These are phyloP conservation scores for Myxozyma kluyveri DNA, from an alignment of 805 yeast genomes.

Conservation along the genomic window DNA sequence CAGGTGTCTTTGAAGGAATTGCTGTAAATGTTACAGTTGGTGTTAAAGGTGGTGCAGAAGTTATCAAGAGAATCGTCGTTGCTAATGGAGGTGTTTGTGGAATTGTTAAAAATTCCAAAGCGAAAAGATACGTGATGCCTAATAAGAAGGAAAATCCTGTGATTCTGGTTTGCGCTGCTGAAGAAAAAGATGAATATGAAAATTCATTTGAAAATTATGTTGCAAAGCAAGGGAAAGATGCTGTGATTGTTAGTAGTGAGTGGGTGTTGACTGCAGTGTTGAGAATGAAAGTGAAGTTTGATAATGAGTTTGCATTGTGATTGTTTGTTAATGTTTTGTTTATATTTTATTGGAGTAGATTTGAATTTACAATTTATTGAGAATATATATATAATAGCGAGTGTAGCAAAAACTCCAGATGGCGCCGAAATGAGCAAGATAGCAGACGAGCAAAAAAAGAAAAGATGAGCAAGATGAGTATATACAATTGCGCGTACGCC, in stretches of 20 bases:
- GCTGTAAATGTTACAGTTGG: conserved; percentile 55
- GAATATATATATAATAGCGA: neutral
- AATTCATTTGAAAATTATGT: conserved; percentile 14
- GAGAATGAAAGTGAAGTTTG: conserved; percentile 27
- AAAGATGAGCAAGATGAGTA: no score
- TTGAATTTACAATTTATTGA: neutral
- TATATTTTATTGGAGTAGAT: neutral
- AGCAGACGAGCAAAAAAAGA: neutral
- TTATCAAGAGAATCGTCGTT: conserved; percentile 54
- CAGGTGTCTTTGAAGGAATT: conserved; percentile 48
- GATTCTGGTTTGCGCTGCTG: conserved; percentile 27
- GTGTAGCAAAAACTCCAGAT: no score
- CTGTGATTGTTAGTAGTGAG: conserved; percentile 25
- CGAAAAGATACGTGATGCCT: conserved; percentile 19
- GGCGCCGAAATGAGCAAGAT: no score
- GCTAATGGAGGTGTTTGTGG: conserved; percentile 55
- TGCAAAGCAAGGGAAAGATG: conserved; percentile 8
- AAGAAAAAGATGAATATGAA: conserved; percentile 21
- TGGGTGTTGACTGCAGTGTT: conserved; percentile 32
- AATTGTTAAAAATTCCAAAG: conserved; percentile 33
- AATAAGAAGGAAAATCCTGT: conserved; percentile 9
- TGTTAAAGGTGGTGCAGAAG: conserved; percentile 59
- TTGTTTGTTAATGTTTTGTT: neutral
- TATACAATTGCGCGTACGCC: no score
- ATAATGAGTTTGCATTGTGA: conserved; percentile 19